Base-by-base conservation (phyloP, 805 yeast genomes). In the Pichia deserticola region DNA sequence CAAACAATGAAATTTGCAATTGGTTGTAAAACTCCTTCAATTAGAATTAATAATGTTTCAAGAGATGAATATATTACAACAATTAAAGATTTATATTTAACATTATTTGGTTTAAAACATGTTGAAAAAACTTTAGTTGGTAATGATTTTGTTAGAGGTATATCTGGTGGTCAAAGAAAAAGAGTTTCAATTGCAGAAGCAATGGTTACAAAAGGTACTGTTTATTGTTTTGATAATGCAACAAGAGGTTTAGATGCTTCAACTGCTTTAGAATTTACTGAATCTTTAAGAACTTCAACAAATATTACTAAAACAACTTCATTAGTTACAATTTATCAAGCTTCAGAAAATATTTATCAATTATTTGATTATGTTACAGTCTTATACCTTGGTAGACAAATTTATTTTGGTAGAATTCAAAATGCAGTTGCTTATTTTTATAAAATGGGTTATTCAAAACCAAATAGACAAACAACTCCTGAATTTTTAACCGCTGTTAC, bases 91-190 rank as follows among this genome's bases (percentile, higher is more conserved):
- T 58, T 79, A 20, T 66, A 74, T 51, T 72, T 75, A 48, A 78
- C 81, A 9, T 71, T 78, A 15, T 77, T 73, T 58, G 85, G 84
- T 51, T 67, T 80, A 55, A 70, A 75, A 44, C 85, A 82, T 62
- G 79, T 84, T 11, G 72, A 75, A 53, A 71, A 78, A 54, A 82
- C 88, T 29, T 72, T 79, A 45, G 86, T 82, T 48, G 87, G 87
- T 61, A 75, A 78, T 57, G 86, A 82, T 62, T 77, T 75, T 49
- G 79, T 82, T 15, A 73, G 86, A 64, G 87, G 87, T 65, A 79
- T 82, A 42, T 80, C 86, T 37, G 87, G 87, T 60, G 87, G 87
- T 67, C 85, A 82, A 68, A 70, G 87, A 59, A 82, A 82, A 66
- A 78, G 87, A 69, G 86, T 81, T 30, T 79, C 86, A 4, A 75